Percentiles rank a stretch among this genome's conserved stretches.
These are phyloP conservation scores for Dendrobium officinale DNA, from an alignment of 106 monocot species.

Conservation along the genomic window DNA sequence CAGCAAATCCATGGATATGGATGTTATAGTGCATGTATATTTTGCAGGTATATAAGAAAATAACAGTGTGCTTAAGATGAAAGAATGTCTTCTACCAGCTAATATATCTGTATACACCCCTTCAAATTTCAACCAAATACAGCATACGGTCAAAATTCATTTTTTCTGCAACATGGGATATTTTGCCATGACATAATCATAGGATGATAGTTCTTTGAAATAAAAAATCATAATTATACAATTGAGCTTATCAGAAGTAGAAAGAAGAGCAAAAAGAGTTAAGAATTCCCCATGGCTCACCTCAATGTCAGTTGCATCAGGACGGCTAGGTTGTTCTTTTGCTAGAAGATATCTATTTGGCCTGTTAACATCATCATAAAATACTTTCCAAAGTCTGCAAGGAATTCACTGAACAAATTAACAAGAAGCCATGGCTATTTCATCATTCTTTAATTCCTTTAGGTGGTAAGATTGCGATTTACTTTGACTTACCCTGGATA, in stretches of 20 bases:
- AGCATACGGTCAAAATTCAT: background rate
- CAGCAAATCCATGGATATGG: too few species aligned
- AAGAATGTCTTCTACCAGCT: too few species aligned
- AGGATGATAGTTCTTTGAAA: background rate
- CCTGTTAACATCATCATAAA: constrained; percentile 82
- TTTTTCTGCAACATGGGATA: too few species aligned
- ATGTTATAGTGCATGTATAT: too few species aligned
- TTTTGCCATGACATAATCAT: too few species aligned
- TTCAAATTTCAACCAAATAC: background rate
- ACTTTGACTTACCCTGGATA: constrained; percentile 63
- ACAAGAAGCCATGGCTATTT: background rate
- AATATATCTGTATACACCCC: too few species aligned
- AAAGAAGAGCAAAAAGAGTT: too few species aligned
- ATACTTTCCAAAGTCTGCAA: constrained; percentile 91
- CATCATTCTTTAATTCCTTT: background rate
- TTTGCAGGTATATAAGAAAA: too few species aligned
- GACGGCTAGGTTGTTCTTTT: constrained; percentile 64
- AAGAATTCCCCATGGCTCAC: constrained; percentile 13
- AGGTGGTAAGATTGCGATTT: background rate
- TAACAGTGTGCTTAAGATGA: background rate
- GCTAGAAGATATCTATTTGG: constrained; percentile 81
- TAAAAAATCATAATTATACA: background rate
- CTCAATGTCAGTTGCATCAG: constrained; percentile 85
- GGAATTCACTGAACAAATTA: background rate
- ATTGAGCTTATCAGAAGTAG: background rate